Conservation (phyloP, 768 basidiomycete genomes). For the Artomyces pyxidatus region DNA sequence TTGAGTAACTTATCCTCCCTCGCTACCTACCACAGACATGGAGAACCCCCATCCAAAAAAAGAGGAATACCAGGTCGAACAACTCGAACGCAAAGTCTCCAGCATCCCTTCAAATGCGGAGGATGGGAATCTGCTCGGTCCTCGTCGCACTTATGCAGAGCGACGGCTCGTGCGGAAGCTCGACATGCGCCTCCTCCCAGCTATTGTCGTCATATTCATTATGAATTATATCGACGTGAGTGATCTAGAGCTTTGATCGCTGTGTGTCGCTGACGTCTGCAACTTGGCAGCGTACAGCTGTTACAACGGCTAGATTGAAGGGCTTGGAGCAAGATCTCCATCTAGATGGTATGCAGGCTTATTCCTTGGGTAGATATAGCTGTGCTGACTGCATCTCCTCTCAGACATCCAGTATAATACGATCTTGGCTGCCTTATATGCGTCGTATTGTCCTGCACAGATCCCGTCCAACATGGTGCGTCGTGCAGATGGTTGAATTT, state of each 20-base stretch:
- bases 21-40: background rate
- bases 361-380: too few species aligned
- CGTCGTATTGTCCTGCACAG: conserved; percentile 54
- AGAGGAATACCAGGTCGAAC: background rate
- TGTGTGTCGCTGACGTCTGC: too few species aligned
- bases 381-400: too few species aligned
- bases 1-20: background rate
- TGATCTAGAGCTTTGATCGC: conserved; percentile 1
- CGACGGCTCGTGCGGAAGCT: conserved; percentile 44
- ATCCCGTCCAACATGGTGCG: conserved; percentile 61
- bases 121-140: background rate
- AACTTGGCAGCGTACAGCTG: conserved; percentile 29
- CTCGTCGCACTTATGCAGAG: conserved; percentile 14
- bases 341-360: background rate
- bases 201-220: conserved; percentile 50
- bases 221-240: conserved; percentile 64
- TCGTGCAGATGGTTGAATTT: background rate
- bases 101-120: background rate
- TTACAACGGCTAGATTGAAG: conserved; percentile 31
- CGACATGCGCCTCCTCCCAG: conserved; percentile 47
- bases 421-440: conserved; percentile 46
- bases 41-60: background rate
- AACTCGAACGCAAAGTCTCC: background rate
- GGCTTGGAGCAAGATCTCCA: conserved; percentile 32
- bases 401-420: conserved; percentile 46